Evolutionary conservation across 495 filamentous ascomycete species (phyloP).

Genomic region (Penicillium salamii): DNA sequence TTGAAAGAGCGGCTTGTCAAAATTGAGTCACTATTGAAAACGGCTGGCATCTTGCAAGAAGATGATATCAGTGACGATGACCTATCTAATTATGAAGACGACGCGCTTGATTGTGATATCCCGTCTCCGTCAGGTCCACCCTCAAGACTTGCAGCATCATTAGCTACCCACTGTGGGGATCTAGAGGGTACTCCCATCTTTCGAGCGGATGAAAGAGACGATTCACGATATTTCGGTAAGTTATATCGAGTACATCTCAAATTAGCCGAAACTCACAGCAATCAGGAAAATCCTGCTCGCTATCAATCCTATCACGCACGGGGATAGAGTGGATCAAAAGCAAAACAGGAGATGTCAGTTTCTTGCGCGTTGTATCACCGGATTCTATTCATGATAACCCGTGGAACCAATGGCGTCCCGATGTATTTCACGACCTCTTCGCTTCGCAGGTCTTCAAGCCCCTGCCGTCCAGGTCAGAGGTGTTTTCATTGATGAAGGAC

Average conservation of each 20-base stretch:
- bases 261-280: not conserved
- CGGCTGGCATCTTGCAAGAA: constrained; percentile 78
- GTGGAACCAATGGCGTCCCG: constrained; percentile 87
- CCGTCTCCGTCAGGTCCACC: constrained; percentile 13
- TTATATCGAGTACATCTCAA: not conserved
- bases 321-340: constrained; percentile 97
- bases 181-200: constrained; percentile 45
- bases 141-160: constrained; percentile 21
- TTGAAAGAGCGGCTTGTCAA: constrained; percentile 84
- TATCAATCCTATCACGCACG: constrained; percentile 92
- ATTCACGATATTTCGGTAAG: constrained; percentile 88
- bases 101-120: not conserved
- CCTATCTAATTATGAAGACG: constrained; percentile 45
- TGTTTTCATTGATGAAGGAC: constrained; percentile 76
- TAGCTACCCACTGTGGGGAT: constrained; percentile 38
- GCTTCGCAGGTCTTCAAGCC: constrained; percentile 72
- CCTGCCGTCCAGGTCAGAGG: constrained; percentile 75
- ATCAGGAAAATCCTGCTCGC: constrained; percentile 77
- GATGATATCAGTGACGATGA: constrained; percentile 72
- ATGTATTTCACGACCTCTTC: constrained; percentile 90
- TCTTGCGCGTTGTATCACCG: constrained; percentile 78
- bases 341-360: constrained; percentile 85
- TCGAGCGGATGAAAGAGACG: constrained; percentile 74
- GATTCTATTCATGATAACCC: constrained; percentile 73
- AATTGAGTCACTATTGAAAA: constrained; percentile 80